phyloP scores from a whole-genome alignment of 2,329 filamentous ascomycete genomes.

The Plenodomus tracheiphilus region DNA sequence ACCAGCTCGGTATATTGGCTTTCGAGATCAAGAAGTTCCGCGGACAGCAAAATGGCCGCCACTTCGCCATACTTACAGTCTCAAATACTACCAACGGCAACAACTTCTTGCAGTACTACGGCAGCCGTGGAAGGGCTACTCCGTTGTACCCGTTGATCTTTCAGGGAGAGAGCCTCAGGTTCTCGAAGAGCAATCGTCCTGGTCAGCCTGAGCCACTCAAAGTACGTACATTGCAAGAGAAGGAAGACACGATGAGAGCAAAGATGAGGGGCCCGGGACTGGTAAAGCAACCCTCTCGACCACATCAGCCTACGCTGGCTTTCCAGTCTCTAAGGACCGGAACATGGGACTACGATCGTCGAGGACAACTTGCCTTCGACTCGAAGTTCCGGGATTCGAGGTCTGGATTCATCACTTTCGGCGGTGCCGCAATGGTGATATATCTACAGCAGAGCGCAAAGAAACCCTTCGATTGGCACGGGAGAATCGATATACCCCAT shows the following conservation, averaged over 20 bases:
- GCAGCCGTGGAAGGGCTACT: slow-evolving; percentile 16
- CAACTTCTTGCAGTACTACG: slow-evolving; percentile 49
- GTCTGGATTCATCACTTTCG: slow-evolving; percentile 45
- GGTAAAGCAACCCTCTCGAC: slow-evolving; percentile 4
- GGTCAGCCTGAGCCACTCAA: slow-evolving; percentile 29
- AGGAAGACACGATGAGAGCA: slow-evolving; percentile 23
- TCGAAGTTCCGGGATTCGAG: slow-evolving; percentile 48
- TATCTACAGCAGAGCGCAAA: slow-evolving; percentile 9
- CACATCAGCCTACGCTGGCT: slow-evolving; percentile 25
- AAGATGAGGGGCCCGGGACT: slow-evolving; percentile 10
- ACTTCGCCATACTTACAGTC: slow-evolving; percentile 51
- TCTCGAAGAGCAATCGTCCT: slow-evolving; percentile 18
- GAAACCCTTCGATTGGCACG: slow-evolving; percentile 17
- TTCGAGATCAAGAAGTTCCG: slow-evolving; percentile 51
- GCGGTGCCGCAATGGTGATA: slow-evolving; percentile 33
- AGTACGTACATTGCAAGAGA: slow-evolving; percentile 25
- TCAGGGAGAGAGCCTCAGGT: slow-evolving; percentile 12
- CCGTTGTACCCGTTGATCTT: slow-evolving; percentile 11
- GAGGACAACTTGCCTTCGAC: slow-evolving; percentile 43
- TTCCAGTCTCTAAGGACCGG: slow-evolving; percentile 42
- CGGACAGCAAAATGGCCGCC: slow-evolving; percentile 17
- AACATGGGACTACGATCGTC: slow-evolving; percentile 46
- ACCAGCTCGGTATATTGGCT: slow-evolving; percentile 43
- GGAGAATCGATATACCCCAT: slow-evolving; percentile 50
- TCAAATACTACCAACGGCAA: slow-evolving; percentile 45